A percentile compares a stretch with the other conserved stretches of the same genome.
phyloP scores from a whole-genome alignment of 2,329 filamentous ascomycete genomes.

The Claviceps sp. region DNA sequence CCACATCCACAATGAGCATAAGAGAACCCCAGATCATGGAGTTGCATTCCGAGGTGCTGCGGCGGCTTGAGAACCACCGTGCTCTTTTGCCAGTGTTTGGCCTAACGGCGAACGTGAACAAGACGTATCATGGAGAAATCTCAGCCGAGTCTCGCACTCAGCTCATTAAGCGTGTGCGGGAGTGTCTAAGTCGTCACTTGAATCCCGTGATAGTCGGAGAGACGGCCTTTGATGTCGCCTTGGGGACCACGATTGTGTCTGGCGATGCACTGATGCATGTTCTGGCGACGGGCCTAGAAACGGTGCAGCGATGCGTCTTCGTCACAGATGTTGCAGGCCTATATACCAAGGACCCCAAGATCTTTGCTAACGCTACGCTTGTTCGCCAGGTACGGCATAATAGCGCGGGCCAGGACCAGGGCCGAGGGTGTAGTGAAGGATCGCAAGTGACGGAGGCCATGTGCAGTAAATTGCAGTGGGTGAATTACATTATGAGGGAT shows the following conservation, averaged over 20 bases:
- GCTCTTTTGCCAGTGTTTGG: not conserved
- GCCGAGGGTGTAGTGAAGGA: not conserved
- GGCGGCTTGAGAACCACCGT: not conserved
- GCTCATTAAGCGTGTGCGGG: not conserved
- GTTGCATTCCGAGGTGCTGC: conserved; percentile 1
- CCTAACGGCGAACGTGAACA: conserved; percentile 1
- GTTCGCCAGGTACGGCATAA: not conserved
- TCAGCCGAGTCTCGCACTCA: not conserved
- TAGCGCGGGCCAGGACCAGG: no score
- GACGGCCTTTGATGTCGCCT: conserved; percentile 1
- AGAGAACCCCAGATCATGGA: not conserved
- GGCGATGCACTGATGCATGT: conserved; percentile 4
- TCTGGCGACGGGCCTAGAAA: not conserved
- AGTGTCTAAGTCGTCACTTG: not conserved
- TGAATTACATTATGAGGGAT: not conserved
- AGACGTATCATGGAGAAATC: not conserved
- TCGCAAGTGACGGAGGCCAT: conserved; percentile 1
- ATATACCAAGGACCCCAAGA: conserved; percentile 1
- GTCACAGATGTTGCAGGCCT: conserved; percentile 3
- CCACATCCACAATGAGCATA: conserved; percentile 1
- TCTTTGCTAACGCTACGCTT: not conserved
- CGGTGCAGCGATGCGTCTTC: conserved; percentile 2
- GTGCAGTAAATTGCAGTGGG: conserved; percentile 3
- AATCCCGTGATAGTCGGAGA: conserved; percentile 2
- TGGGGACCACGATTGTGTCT: conserved; percentile 2